Base-by-base conservation (phyloP, 2,329 filamentous ascomycete genomes). In the Stachybotrys chartarum region DNA sequence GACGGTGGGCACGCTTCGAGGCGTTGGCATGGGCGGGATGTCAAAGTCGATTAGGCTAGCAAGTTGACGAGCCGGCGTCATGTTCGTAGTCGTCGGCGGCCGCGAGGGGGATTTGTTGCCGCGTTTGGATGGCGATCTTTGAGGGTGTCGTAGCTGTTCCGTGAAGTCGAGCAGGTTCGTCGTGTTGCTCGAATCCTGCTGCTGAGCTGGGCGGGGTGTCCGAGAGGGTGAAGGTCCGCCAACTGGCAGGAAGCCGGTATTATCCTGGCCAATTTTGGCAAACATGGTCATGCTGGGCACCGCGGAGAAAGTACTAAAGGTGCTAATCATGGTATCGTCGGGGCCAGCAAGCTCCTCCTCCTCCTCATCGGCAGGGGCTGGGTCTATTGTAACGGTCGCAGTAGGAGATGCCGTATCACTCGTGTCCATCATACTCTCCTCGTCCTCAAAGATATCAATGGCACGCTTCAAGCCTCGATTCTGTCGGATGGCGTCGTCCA, bases 21-120 rank as follows among this genome's bases (percentile, higher is more conserved):
- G 94, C 0, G 94, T 97, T 2, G 93, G 91, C 62, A 91, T 85
- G 0, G 93, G 91, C n/a, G 92, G 91, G 10, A 97, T 88, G 64
- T 97, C 94, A 65, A 86, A 78, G 60, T 82, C 79, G n/a, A 85
- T 82, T 48, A 94, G 80, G 64, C 87, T 90, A 39, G 84, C 78
- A 61, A 89, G 84, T 50, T 71, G 73, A 18, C 75, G 76, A 54
- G 75, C 73, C 3, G 82, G 81, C 0, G 82, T 83, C 6, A 70
- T 70, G 14, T 64, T 56, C 1, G 66, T 57, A 54, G 65, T 66
- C 10, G 66, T 61, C 24, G 62, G 67, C 6, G 67, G 64, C 56
- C 63, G 67, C n/a, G 66, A 66, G 16, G 70, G 66, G 6, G 69
- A 69, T 39, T 66, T 56, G 42, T 59, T 62, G 11, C 61, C 63